Evolutionary conservation across 2,329 filamentous ascomycete genomes (phyloP).

Genomic region (Ascochyta fabae): DNA sequence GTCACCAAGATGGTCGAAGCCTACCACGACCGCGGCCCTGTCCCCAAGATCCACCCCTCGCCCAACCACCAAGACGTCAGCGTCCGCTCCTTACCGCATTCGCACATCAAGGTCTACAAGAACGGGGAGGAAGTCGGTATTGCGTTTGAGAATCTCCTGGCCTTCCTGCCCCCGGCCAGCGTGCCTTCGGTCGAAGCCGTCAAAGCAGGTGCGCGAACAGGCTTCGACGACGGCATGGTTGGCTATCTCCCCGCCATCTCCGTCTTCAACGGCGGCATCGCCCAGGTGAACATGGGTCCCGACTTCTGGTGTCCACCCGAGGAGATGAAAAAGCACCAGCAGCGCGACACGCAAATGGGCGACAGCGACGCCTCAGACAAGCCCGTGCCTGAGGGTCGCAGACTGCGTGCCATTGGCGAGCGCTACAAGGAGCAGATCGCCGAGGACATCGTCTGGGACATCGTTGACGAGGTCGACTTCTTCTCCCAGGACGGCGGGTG

Average conservation of each 20-base stretch:
- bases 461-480: slow-evolving; percentile 93
- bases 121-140: slow-evolving; percentile 88
- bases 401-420: slow-evolving; percentile 70
- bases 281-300: slow-evolving; percentile 92
- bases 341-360: slow-evolving; percentile 42
- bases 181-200: slow-evolving; percentile 71
- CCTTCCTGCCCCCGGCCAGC: slow-evolving; percentile 90
- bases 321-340: slow-evolving; percentile 56
- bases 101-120: slow-evolving; percentile 87
- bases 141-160: slow-evolving; percentile 83
- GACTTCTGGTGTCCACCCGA: slow-evolving; percentile 89
- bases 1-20: slow-evolving; percentile 85
- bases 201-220: slow-evolving; percentile 78
- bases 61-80: slow-evolving; percentile 75
- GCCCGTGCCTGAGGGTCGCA: slow-evolving; percentile 36
- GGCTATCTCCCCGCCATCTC: slow-evolving; percentile 96
- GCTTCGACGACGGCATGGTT: slow-evolving; percentile 90
- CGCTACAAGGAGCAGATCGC: slow-evolving; percentile 92
- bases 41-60: slow-evolving; percentile 72
- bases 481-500: slow-evolving; percentile 72
- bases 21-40: slow-evolving; percentile 57
- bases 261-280: slow-evolving; percentile 88
- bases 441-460: slow-evolving; percentile 90
- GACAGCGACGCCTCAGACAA: slow-evolving; percentile 24
- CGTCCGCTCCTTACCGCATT: slow-evolving; percentile 86